A percentile compares a stretch with the other conserved stretches of the same genome.
phyloP scores from a whole-genome alignment of 345 rosid genomes.

The Camelina neglecta region DNA sequence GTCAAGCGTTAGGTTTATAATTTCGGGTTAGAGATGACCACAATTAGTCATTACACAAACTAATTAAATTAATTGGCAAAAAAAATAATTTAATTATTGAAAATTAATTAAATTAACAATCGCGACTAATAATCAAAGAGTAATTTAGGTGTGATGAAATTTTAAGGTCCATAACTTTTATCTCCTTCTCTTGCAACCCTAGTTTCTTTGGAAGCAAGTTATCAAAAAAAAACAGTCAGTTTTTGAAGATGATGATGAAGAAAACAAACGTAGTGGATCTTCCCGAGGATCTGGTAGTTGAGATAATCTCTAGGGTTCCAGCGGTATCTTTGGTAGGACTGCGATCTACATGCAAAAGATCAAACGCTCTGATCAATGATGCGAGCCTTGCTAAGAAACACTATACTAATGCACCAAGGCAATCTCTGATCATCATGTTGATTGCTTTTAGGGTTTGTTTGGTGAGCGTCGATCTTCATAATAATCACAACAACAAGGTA shows the following conservation, averaged over 20 bases:
- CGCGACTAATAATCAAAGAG: too few species aligned
- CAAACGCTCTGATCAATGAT: constrained; percentile 5
- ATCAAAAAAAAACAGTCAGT: not conserved
- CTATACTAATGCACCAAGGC: not conserved
- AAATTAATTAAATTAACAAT: too few species aligned
- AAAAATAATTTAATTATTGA: too few species aligned
- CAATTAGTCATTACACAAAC: too few species aligned
- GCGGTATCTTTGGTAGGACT: not conserved
- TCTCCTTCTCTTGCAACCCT: not conserved
- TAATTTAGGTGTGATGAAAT: too few species aligned
- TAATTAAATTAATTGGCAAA: too few species aligned
- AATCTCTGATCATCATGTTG: not conserved
- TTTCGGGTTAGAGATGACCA: too few species aligned
- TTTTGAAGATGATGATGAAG: not conserved
- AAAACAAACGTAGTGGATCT: not conserved
- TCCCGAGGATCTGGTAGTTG: constrained; percentile 2
- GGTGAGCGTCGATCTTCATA: not conserved
- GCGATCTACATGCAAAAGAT: not conserved
- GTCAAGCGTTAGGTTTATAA: too few species aligned
- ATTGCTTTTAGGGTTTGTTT: not conserved
- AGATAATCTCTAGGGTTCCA: constrained; percentile 10
- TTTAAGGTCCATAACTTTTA: not conserved
- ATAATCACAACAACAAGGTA: not conserved
- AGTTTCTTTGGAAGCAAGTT: not conserved
- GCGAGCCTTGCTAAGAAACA: not conserved